Evolutionary conservation across 495 filamentous ascomycete species (phyloP).

Genomic region (Neurospora sp.): DNA sequence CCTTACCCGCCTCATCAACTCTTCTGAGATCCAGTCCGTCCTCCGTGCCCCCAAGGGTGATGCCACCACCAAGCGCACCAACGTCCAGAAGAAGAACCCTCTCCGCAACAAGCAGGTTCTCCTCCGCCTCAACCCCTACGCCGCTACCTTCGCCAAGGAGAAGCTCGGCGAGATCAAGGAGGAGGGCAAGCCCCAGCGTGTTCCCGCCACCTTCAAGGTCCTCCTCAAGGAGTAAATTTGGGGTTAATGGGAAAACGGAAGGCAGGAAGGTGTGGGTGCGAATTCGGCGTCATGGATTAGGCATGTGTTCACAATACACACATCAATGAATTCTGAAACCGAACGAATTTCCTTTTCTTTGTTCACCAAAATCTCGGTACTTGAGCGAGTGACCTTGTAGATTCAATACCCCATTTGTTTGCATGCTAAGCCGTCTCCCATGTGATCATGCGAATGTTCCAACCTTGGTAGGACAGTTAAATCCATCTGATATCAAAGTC

Average conservation of each 20-base stretch:
- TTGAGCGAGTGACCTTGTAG: not conserved
- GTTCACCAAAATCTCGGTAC: not conserved
- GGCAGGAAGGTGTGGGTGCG: slow-evolving; percentile 14
- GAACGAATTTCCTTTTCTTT: slow-evolving; percentile 4
- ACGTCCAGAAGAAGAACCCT: slow-evolving; percentile 99
- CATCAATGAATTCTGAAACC: slow-evolving; percentile 31
- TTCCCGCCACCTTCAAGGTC: slow-evolving; percentile 27
- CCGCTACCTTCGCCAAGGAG: slow-evolving; percentile 72
- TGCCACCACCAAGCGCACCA: slow-evolving; percentile 76
- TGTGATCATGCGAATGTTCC: not conserved
- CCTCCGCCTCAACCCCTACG: slow-evolving; percentile 96
- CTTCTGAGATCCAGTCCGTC: slow-evolving; percentile 91
- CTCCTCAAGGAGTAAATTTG: slow-evolving; percentile 25
- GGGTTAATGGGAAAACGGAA: slow-evolving; percentile 3
- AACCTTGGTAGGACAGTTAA: no score
- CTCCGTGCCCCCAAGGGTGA: slow-evolving; percentile 82
- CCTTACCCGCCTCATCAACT: slow-evolving; percentile 95
- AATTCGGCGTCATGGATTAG: slow-evolving; percentile 31
- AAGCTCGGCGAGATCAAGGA: slow-evolving; percentile 34
- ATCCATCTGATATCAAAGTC: not conserved
- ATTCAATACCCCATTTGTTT: slow-evolving; percentile 1
- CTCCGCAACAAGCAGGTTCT: slow-evolving; percentile 95
- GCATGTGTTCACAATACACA: slow-evolving; percentile 19
- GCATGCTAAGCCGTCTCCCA: not conserved
- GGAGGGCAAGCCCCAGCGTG: slow-evolving; percentile 26